Evolutionary conservation across 2,329 filamentous ascomycete genomes (phyloP).

Genomic region (Colletotrichum plurivorum): DNA sequence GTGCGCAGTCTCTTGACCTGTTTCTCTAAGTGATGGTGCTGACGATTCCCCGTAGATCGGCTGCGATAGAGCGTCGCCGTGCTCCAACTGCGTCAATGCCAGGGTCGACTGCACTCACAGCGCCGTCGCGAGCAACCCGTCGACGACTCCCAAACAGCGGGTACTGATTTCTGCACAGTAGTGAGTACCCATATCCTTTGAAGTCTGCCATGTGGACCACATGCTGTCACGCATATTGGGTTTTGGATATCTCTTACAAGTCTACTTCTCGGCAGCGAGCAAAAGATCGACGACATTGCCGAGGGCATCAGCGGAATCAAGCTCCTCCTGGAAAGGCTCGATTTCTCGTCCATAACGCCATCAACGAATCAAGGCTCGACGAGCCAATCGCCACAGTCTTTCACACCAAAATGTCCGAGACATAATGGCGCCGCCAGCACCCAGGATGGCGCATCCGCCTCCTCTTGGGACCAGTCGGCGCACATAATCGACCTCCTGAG

Average conservation of each 20-base stretch:
- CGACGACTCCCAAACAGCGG: conserved; percentile 48
- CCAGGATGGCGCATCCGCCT: not conserved
- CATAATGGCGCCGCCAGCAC: no score
- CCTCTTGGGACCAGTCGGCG: conserved; percentile 49
- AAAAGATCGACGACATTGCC: conserved; percentile 7
- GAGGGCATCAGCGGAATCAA: not conserved
- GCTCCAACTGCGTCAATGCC: conserved; percentile 51
- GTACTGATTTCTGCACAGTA: conserved; percentile 54
- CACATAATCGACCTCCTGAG: conserved; percentile 53
- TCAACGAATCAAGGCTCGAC: not conserved
- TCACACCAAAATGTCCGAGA: not conserved
- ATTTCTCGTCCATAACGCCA: not conserved
- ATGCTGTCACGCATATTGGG: not conserved
- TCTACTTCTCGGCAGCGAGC: not conserved
- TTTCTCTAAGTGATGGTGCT: not conserved
- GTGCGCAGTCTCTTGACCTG: not conserved
- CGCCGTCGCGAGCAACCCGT: conserved; percentile 41
- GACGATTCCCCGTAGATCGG: conserved; percentile 43
- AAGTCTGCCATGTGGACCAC: no score
- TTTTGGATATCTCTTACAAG: not conserved
- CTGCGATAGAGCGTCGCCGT: conserved; percentile 50
- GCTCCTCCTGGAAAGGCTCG: not conserved
- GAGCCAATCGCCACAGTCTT: not conserved
- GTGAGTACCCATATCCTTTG: conserved; percentile 42
- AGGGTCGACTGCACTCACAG: conserved; percentile 52